phyloP scores from a whole-genome alignment of 306 rosid species.

The Ochetophila trinervis region DNA sequence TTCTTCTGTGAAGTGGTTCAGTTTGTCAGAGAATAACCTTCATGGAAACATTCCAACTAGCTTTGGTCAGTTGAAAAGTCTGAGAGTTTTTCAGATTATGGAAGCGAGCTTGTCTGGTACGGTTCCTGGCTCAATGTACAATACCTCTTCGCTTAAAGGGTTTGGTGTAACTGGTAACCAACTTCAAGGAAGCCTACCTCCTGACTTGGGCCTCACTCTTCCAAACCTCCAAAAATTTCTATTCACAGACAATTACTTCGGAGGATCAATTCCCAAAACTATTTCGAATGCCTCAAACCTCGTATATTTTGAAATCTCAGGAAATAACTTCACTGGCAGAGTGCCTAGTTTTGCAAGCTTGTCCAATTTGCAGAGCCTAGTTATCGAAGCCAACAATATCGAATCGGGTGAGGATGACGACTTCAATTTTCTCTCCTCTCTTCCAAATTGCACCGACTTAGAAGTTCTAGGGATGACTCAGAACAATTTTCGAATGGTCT shows the following conservation, averaged over 20 bases:
- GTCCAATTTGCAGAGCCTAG: slow-evolving; percentile 2
- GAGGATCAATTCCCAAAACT: slow-evolving; percentile 24
- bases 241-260: slow-evolving; percentile 4
- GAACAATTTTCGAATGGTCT: slow-evolving; percentile 27
- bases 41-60: slow-evolving; percentile 27
- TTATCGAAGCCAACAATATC: slow-evolving; percentile 1
- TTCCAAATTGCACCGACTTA: slow-evolving; percentile 25
- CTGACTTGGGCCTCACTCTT: slow-evolving; percentile 7
- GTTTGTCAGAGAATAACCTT: slow-evolving; percentile 11
- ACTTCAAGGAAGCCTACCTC: slow-evolving; percentile 30
- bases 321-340: slow-evolving; percentile 13
- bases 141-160: slow-evolving; percentile 9
- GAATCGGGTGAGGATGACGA: slow-evolving; percentile 17
- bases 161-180: slow-evolving; percentile 6
- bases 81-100: not conserved
- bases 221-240: slow-evolving; percentile 20
- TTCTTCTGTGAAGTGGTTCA: not conserved
- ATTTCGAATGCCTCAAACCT: slow-evolving; percentile 30
- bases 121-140: slow-evolving; percentile 28
- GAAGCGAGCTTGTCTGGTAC: slow-evolving; percentile 20
- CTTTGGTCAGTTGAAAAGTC: slow-evolving; percentile 22
- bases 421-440: slow-evolving; percentile 23
- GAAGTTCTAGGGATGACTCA: not conserved
- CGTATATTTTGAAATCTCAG: not conserved
- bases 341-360: slow-evolving; percentile 18